phyloP scores from a whole-genome alignment of 2,329 filamentous ascomycete genomes.

The Chaetomium olivaceum region DNA sequence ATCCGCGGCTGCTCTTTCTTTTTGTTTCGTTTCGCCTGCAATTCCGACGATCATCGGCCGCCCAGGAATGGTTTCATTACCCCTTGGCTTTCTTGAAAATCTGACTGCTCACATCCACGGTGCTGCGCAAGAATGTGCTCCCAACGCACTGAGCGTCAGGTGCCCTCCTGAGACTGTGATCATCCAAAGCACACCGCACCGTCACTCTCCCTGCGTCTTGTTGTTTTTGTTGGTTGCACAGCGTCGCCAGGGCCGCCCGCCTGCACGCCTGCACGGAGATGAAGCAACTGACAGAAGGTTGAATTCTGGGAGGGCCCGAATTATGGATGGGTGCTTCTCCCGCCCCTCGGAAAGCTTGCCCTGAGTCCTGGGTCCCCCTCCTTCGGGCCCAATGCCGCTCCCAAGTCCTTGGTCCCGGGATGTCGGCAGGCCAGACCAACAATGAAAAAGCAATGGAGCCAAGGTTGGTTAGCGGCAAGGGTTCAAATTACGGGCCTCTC shows the following conservation, averaged over 20 bases:
- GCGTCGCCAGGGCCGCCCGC: not conserved
- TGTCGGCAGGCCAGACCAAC: not conserved
- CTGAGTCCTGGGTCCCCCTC: not conserved
- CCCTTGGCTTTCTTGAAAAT: not conserved
- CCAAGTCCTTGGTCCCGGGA: slow-evolving; percentile 11
- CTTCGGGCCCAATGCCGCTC: not conserved
- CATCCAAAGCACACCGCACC: not conserved
- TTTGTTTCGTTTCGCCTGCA: not conserved
- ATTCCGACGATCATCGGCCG: slow-evolving; percentile 1
- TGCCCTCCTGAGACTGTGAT: not conserved
- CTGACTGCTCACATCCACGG: not conserved
- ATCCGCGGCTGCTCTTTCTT: slow-evolving; percentile 1
- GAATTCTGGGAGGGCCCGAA: not conserved
- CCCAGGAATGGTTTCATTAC: not conserved
- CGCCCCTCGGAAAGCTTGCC: not conserved
- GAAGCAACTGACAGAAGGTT: not conserved
- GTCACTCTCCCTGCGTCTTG: not conserved
- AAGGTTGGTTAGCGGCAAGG: not conserved
- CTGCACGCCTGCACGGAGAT: not conserved
- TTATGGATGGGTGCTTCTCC: not conserved
- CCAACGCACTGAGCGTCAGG: not conserved
- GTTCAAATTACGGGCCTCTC: not conserved
- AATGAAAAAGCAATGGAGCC: not conserved
- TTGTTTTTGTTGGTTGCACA: too few species aligned
- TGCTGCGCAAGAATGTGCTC: not conserved